phyloP scores from a whole-genome alignment of 257 asterid genomes.

The Lavandula angustifolia region DNA sequence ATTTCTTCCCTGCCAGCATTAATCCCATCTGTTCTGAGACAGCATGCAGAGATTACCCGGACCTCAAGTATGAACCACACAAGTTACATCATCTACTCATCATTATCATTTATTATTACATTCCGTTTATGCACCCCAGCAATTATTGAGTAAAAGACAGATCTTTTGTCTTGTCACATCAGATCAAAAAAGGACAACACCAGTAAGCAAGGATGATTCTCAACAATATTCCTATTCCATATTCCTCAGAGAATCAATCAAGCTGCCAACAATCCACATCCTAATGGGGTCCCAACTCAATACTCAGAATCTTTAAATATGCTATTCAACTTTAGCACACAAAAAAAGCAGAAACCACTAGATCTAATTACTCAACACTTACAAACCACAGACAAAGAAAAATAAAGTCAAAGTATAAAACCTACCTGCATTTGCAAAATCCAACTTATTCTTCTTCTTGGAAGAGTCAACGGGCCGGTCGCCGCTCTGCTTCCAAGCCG shows the following conservation, averaged over 20 bases:
- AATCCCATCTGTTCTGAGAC: slow-evolving; percentile 23
- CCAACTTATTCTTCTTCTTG: slow-evolving; percentile 77
- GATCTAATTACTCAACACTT: slow-evolving; percentile 45
- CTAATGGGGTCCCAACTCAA: slow-evolving; percentile 49
- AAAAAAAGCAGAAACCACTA: slow-evolving; percentile 36
- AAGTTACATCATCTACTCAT: slow-evolving; percentile 52
- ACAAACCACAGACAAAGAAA: slow-evolving; percentile 17
- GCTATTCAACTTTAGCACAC: slow-evolving; percentile 32
- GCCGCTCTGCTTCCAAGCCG: slow-evolving; percentile 59
- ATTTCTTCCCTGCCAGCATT: slow-evolving; percentile 9
- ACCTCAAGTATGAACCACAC: slow-evolving; percentile 46
- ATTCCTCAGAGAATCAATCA: slow-evolving; percentile 31
- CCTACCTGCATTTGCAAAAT: slow-evolving; percentile 61
- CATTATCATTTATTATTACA: slow-evolving; percentile 36
- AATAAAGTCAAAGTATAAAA: neutral
- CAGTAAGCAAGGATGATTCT: slow-evolving; percentile 32
- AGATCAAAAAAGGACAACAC: slow-evolving; percentile 40
- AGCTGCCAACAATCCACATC: slow-evolving; percentile 39
- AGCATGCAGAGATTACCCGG: slow-evolving; percentile 33
- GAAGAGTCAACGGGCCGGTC: slow-evolving; percentile 47
- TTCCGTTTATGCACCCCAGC: slow-evolving; percentile 38
- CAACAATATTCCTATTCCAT: slow-evolving; percentile 31
- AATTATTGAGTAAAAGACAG: slow-evolving; percentile 58
- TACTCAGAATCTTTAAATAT: slow-evolving; percentile 35
- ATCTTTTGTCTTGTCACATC: slow-evolving; percentile 51